Base-by-base conservation (phyloP, 2,329 filamentous ascomycete genomes). In the Nigrospora osmanthi region DNA sequence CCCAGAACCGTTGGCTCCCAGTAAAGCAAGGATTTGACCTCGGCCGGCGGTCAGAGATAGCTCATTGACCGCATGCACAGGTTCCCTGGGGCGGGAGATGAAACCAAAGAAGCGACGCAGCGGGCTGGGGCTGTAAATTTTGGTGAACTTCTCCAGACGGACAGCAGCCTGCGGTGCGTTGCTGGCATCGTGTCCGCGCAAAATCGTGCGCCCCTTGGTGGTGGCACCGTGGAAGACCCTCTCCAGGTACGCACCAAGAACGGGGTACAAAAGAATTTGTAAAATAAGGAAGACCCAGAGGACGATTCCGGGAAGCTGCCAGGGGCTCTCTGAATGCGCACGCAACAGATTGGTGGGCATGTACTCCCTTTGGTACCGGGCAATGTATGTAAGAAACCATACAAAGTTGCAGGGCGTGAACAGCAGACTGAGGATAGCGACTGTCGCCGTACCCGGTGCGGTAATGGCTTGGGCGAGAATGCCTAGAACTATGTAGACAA, bases 331-430 rank as follows among this genome's bases (percentile, higher is more conserved):
- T 0, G 88, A 87, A 0, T 86, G 79, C 1, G 68, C 68, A 35
- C 79, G 62, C 5, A 76, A 57, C 3, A 95, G 67, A 49, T 87
- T 78, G 0, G 83, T 76, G 0, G 78, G 68, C 35, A 70, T 56
- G 15, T 78, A 69, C 45, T 81, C 59, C 49, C 73, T 71, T 64
- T 96, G 87, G 60, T 80, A 95, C 36, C 86, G 81, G 12, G 89
- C 87, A 63, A 90, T 76, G 50, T 83, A 77, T 15, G 86, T 80
- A 44, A 82, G 74, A 58, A 91, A 93, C 60, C 83, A 89, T 13
- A 91, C 85, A 58, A 89, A 95, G 55, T 89, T 90, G 71, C 90
- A 94, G 0, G 90, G 87, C 0, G 88, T 79, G 59, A 96, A 96
- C 0, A 96, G 63, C 13, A 94, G 59, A 48, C 84, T 84, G 12